phyloP scores from a whole-genome alignment of 495 filamentous ascomycete genomes.

The Usnea hakonensis region DNA sequence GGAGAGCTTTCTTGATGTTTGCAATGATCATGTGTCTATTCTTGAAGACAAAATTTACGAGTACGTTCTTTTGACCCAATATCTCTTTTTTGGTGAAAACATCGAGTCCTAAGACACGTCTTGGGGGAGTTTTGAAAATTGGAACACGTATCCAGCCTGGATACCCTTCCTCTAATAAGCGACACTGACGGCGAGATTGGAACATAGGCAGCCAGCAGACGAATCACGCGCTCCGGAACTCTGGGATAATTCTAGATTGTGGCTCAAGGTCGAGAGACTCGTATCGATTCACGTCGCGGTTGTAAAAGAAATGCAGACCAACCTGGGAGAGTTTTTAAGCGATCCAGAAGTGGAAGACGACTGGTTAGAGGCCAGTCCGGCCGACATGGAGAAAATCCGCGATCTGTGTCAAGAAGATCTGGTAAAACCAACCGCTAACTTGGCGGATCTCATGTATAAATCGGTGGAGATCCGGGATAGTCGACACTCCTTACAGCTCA shows the following conservation, averaged over 20 bases:
- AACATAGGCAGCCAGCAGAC: conserved; percentile 38
- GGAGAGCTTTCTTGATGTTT: conserved; percentile 38
- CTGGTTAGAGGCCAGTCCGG: conserved; percentile 20
- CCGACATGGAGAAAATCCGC: conserved; percentile 23
- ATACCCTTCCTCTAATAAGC: not conserved
- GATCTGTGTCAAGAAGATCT: conserved; percentile 18
- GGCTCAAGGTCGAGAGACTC: conserved; percentile 49
- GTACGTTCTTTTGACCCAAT: not conserved
- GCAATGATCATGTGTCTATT: conserved; percentile 22
- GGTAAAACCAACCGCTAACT: conserved; percentile 19
- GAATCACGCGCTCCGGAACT: conserved; percentile 48
- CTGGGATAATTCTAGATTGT: conserved; percentile 43
- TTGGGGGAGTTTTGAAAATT: not conserved
- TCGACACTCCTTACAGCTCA: conserved; percentile 43
- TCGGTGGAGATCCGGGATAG: conserved; percentile 47
- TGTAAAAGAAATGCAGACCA: conserved; percentile 40
- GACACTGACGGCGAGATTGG: not conserved
- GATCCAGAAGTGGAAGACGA: conserved; percentile 24
- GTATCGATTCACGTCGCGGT: conserved; percentile 42
- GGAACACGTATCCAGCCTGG: not conserved
- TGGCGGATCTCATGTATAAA: conserved; percentile 46
- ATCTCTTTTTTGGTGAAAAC: not conserved
- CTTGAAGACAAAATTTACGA: conserved; percentile 53
- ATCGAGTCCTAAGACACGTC: not conserved
- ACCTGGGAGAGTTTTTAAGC: conserved; percentile 29